Base-by-base conservation (phyloP, 2,329 filamentous ascomycete species). In the Chrysoporthe cubensis region DNA sequence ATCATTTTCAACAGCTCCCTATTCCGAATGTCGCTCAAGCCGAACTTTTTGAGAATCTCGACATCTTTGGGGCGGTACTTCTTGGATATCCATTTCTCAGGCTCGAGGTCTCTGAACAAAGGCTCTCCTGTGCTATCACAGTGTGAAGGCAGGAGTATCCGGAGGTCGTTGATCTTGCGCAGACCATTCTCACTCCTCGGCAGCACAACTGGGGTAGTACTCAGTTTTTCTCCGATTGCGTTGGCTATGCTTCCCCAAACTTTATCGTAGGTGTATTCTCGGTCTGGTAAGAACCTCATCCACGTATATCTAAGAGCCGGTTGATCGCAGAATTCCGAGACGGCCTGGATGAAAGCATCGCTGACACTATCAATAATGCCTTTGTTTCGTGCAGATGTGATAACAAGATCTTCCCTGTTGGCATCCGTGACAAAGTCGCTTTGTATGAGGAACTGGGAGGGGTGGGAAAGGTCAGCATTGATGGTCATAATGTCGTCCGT, bases 351-450 rank as follows among this genome's bases (percentile, higher is more conserved):
- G 66, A 85, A 83, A 0, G 77, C 76, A 0, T 75, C 71, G 0
- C 79, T 78, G 13, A 85, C 75, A 3, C 73, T 74, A 4, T 73
- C 62, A 0, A 78, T 67, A 0, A 85, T 76, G 0, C 43, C 69
- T 2, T 62, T 21, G 65, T 86, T 86, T 18, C 82, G 71, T 1
- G 43, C 60, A 0, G 82, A 83, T 79, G 73, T 1, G 69, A 72
- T 0, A 74, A 73, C 58, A 26, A 85, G 75, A 59, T 81, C 80
- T 69, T 85, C 75, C 0, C 84, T 75, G 69, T 75, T 83, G 3
- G 81, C 82, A 18, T 79, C 72, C 0, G 80, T 84, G 50, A 82
- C 81, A 65, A 85, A 86, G 69, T 86, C 83, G 7, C 81, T 76
- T 9, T 86, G 83, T 13, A 86, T 81, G 1, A 85, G 71, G 56